phyloP scores from a whole-genome alignment of 257 asterid genomes.

The Solanum infundibuliforme region DNA sequence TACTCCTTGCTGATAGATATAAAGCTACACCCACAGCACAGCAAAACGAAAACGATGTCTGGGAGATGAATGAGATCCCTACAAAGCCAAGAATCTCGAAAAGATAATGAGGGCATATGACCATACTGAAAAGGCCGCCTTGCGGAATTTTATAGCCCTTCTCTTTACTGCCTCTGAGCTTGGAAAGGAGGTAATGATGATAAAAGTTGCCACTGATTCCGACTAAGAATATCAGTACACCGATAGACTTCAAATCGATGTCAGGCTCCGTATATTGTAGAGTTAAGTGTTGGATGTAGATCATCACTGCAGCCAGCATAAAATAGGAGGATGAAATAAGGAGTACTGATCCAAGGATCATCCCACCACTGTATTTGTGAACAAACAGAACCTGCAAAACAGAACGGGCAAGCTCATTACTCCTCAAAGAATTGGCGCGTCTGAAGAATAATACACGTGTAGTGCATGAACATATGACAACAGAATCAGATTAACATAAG shows the following conservation, averaged over 20 bases:
- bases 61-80: conserved; percentile 49
- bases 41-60: conserved; percentile 26
- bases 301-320: conserved; percentile 18
- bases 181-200: conserved; percentile 61
- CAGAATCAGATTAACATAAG: background rate
- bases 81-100: conserved; percentile 42
- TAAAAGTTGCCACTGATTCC: conserved; percentile 54
- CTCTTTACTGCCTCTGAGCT: conserved; percentile 29
- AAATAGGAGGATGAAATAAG: conserved; percentile 36
- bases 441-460: background rate
- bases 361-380: conserved; percentile 45
- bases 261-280: conserved; percentile 31
- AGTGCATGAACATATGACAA: background rate
- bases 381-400: conserved; percentile 44
- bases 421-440: background rate
- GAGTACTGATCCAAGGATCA: conserved; percentile 30
- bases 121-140: conserved; percentile 45
- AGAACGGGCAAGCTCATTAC: background rate
- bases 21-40: conserved; percentile 20
- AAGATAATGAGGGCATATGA: conserved; percentile 56
- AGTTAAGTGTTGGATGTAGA: conserved; percentile 27
- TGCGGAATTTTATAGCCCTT: conserved; percentile 41
- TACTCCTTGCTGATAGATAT: conserved; percentile 49
- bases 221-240: conserved; percentile 22
- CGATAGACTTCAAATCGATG: conserved; percentile 29